Evolutionary conservation across 768 basidiomycete genomes (phyloP), one percentile per base, ranked within the genome.

Genomic region (Boletus edulis): DNA sequence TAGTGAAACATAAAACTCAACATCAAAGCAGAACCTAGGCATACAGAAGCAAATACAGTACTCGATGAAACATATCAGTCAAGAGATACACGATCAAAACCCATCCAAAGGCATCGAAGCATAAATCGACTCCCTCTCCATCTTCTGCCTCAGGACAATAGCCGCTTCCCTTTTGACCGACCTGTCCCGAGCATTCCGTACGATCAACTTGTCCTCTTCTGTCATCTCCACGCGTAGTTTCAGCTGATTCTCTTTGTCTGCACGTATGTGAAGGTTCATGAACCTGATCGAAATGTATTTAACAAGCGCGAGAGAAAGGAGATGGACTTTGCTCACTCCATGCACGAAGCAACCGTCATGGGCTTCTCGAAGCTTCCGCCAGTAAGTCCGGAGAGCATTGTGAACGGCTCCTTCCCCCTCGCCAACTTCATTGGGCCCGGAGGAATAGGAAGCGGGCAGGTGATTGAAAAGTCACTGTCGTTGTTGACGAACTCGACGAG

Each of bases 401-500:
- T 2, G 12, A 59, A 62, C 3, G 61, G 62, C 2, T 59, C 54
- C 9, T 55, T 50, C 14, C 38, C 32, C 24, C 31, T 54, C 0
- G 54, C 62, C 11, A 49, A 0, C 34, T 54, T 34, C 32, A 52
- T 45, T 1, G 58, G 18, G 15, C 40, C 31, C 9, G 49, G 5
- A 24, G 31, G 18, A 17, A 59, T 22, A 9, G 49, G 49, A 5
- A 63, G 38, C 6, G 49, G 61, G 1, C 37, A n/a, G 9, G 57
- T 62, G 32, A 53, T 49, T 3, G 51, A 62, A 42, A 62, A 50
- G 7, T 59, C 57, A 8, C 49, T 59, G 46, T 59, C 57, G 31
- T 62, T 59, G 17, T 62, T 63, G 46, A 63, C 54, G 38, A 62
- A 62, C 18, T 62, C 60, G 6, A 62, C 13, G 1, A 62, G 45